A percentile compares a stretch with the other conserved stretches of the same genome.
Evolutionary conservation across 192 early-diverging fungal genomes (phyloP).

Genomic region (Backusella psychrophila): DNA sequence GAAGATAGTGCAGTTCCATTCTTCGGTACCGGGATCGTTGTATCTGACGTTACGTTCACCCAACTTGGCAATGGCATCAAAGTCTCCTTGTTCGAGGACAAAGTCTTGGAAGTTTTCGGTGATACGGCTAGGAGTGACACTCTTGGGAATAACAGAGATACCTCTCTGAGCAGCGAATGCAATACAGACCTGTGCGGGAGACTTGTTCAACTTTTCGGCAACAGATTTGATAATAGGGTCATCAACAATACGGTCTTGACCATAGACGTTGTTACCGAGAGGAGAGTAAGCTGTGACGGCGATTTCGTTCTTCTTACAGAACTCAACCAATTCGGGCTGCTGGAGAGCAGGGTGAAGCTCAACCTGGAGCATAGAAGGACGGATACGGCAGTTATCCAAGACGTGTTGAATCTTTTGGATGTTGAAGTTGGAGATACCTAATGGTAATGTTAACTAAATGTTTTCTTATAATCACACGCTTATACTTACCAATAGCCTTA

Average conservation of each 20-base stretch:
- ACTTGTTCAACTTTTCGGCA: conserved; percentile 62
- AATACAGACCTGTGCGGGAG: conserved; percentile 73
- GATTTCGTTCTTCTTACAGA: conserved; percentile 67
- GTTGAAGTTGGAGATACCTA: conserved; percentile 73
- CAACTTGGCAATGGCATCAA: conserved; percentile 34
- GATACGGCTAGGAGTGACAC: conserved; percentile 62
- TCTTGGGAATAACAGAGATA: conserved; percentile 80
- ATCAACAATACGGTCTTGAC: conserved; percentile 32
- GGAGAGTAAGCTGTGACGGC: conserved; percentile 84
- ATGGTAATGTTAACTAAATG: background rate
- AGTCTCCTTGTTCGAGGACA: conserved; percentile 42
- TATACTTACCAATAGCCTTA: conserved; percentile 41
- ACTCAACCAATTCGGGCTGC: conserved; percentile 71
- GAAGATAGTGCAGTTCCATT: conserved; percentile 32
- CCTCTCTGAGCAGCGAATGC: conserved; percentile 77
- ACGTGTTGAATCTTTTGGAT: conserved; percentile 38
- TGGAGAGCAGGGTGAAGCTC: conserved; percentile 81
- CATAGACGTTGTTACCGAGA: conserved; percentile 54
- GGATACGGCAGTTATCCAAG: conserved; percentile 24
- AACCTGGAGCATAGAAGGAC: conserved; percentile 81
- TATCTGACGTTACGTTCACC: conserved; percentile 40
- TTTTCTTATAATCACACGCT: background rate
- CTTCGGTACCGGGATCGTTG: conserved; percentile 39
- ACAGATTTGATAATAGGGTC: conserved; percentile 33
- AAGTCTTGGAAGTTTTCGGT: conserved; percentile 57